phyloP scores from a whole-genome alignment of 129 eudicot genomes.

The Tanacetum coccineum region DNA sequence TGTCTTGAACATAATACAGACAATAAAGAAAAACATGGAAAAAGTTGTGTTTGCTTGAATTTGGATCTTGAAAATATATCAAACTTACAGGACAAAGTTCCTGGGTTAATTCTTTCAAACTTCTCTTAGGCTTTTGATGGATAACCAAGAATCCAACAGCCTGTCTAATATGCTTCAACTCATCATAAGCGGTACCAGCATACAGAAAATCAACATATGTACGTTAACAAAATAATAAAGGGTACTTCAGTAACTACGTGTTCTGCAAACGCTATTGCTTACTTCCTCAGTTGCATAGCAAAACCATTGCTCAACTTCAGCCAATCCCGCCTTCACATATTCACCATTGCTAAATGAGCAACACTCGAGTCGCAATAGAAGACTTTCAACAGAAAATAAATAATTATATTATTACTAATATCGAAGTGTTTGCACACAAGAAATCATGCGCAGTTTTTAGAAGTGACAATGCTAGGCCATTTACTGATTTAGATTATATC shows the following conservation, averaged over 20 bases:
- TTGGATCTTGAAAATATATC: conserved; percentile 56
- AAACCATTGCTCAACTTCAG: no score
- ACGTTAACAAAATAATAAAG: conserved; percentile 20
- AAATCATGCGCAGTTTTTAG: no score
- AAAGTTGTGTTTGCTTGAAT: conserved; percentile 46
- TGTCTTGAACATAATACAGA: neutral
- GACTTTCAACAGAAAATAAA: no score
- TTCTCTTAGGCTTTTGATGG: conserved; percentile 91
- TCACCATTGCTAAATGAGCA: no score
- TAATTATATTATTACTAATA: no score
- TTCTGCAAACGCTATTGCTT: conserved; percentile 21
- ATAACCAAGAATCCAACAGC: conserved; percentile 94
- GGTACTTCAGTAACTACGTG: neutral
- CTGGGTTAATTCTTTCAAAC: conserved; percentile 72
- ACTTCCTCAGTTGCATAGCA: conserved; percentile 15
- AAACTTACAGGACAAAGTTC: conserved; percentile 82
- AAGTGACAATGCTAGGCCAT: no score
- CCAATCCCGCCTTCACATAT: no score
- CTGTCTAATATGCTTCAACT: conserved; percentile 87
- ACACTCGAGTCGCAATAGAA: no score
- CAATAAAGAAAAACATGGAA: conserved; percentile 22
- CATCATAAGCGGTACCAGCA: conserved; percentile 96
- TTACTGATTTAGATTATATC: conserved; percentile 32
- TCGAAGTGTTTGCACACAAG: no score
- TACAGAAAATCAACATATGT: conserved; percentile 46